Conservation (phyloP, 2,329 filamentous ascomycete genomes). For the Tolypocladium ovalisporum region DNA sequence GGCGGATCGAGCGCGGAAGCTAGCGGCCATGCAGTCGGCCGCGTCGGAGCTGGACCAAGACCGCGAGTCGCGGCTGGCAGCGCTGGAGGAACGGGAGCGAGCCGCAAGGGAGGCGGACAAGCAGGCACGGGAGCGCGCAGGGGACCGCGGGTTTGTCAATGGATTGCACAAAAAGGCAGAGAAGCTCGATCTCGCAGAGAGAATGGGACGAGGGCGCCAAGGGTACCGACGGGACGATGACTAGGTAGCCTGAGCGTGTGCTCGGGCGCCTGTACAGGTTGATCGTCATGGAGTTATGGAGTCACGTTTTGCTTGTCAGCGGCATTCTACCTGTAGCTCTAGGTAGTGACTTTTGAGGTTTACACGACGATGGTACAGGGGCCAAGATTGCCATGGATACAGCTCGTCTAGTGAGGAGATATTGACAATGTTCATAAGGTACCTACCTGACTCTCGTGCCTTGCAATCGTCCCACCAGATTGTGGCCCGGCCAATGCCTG, state of each 20-base stretch:
- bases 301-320: too few species aligned
- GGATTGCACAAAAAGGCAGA: slow-evolving; percentile 49
- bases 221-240: slow-evolving; percentile 36
- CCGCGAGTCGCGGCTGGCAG: slow-evolving; percentile 55
- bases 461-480: too few species aligned
- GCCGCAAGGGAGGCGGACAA: slow-evolving; percentile 57
- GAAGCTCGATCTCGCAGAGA: slow-evolving; percentile 38
- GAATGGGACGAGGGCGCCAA: slow-evolving; percentile 37
- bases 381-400: too few species aligned
- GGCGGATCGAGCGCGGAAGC: slow-evolving; percentile 52
- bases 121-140: slow-evolving; percentile 47
- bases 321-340: neutral
- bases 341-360: neutral
- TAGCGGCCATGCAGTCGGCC: slow-evolving; percentile 64
- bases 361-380: neutral
- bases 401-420: neutral
- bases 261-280: neutral
- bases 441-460: too few species aligned
- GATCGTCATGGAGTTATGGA: neutral
- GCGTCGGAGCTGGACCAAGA: slow-evolving; percentile 61
- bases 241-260: slow-evolving; percentile 7
- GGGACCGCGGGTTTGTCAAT: slow-evolving; percentile 54
- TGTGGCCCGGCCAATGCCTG: neutral
- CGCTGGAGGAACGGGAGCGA: slow-evolving; percentile 55
- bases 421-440: too few species aligned